Conservation (phyloP, 2,329 filamentous ascomycete species). For the Aureobasidium pullulans region DNA sequence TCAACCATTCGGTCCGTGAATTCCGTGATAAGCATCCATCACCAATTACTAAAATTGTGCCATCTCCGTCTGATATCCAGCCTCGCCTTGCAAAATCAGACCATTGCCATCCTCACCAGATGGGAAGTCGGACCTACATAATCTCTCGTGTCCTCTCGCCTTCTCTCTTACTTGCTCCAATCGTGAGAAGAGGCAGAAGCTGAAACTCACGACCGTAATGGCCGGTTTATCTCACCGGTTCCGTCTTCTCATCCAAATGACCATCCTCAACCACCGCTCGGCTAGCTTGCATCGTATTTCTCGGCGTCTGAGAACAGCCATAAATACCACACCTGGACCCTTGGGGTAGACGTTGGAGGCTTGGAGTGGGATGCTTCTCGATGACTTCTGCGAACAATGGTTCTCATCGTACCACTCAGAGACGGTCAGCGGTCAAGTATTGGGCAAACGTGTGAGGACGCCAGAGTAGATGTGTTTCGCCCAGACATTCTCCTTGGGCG, state of each 20-base stretch:
- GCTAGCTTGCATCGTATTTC: neutral
- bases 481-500: no score
- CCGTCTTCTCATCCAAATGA: neutral
- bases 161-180: neutral
- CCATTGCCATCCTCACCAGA: neutral
- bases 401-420: no score
- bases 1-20: constrained; percentile 9
- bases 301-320: neutral
- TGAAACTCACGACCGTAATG: neutral
- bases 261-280: neutral
- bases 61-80: neutral
- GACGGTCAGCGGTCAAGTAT: no score
- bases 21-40: constrained; percentile 1
- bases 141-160: neutral
- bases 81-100: neutral
- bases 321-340: neutral
- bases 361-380: neutral
- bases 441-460: no score
- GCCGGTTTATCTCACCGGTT: neutral
- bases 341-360: neutral
- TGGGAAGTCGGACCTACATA: neutral
- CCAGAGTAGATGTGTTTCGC: no score
- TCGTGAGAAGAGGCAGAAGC: neutral
- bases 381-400: neutral
- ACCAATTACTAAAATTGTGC: constrained; percentile 6